Evolutionary conservation across 2,329 filamentous ascomycete genomes (phyloP).

Genomic region (Paramyrothecium sp.): DNA sequence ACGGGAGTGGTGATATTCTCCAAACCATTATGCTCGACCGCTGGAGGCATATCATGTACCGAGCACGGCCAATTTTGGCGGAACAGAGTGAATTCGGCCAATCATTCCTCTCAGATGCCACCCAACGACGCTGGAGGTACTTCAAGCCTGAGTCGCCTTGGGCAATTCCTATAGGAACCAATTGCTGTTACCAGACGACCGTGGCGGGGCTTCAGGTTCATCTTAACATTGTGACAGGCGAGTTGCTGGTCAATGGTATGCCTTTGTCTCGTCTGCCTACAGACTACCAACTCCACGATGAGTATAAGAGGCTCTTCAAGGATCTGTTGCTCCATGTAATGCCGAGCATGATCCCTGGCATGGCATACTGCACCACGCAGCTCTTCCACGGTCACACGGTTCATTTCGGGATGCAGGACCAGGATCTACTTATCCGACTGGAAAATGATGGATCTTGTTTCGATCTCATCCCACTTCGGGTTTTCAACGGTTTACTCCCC

Average conservation of each 20-base stretch:
- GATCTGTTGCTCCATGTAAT: slow-evolving; percentile 38
- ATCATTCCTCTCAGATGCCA: slow-evolving; percentile 11
- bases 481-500: slow-evolving; percentile 30
- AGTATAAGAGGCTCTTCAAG: slow-evolving; percentile 45
- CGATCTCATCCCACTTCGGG: slow-evolving; percentile 30
- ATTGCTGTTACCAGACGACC: slow-evolving; percentile 11
- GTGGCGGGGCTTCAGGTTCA: slow-evolving; percentile 26
- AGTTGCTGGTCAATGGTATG: slow-evolving; percentile 50
- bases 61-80: background rate
- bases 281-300: slow-evolving; percentile 36
- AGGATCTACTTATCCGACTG: slow-evolving; percentile 31
- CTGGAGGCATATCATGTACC: slow-evolving; percentile 9
- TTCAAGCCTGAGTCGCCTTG: slow-evolving; percentile 6
- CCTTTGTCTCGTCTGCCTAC: slow-evolving; percentile 46
- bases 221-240: slow-evolving; percentile 49
- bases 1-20: background rate
- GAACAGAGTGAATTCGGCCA: accelerated
- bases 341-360: slow-evolving; percentile 32
- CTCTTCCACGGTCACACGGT: slow-evolving; percentile 26
- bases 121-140: slow-evolving; percentile 12
- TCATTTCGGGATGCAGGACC: slow-evolving; percentile 27
- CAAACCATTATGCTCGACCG: slow-evolving; percentile 7
- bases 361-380: slow-evolving; percentile 38
- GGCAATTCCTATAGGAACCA: slow-evolving; percentile 1
- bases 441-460: slow-evolving; percentile 2